Evolutionary conservation across 768 basidiomycete genomes (phyloP).

Genomic region (Punctularia strigosozonata): DNA sequence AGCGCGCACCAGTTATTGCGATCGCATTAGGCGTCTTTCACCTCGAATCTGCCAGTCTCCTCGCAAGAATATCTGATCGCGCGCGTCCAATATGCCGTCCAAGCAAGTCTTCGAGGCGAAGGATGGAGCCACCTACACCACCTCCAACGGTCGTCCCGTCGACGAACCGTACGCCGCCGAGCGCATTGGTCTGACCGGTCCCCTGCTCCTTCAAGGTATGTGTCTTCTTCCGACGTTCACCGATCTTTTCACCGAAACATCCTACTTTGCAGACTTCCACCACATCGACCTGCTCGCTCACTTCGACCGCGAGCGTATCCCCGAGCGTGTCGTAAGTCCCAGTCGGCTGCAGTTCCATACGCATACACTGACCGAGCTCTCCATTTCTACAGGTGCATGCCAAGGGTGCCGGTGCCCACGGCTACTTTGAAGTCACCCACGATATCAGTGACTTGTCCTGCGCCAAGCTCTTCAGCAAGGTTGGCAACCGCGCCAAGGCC

Average conservation of each 20-base stretch:
- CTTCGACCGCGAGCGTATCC: slow-evolving; percentile 92
- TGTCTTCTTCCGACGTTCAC: slow-evolving; percentile 3
- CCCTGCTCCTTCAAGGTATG: slow-evolving; percentile 81
- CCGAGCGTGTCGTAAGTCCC: slow-evolving; percentile 73
- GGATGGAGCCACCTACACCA: slow-evolving; percentile 66
- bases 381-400: slow-evolving; percentile 63
- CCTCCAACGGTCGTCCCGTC: slow-evolving; percentile 74
- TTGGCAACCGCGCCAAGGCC: slow-evolving; percentile 56
- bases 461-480: slow-evolving; percentile 49
- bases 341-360: neutral
- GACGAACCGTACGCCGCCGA: slow-evolving; percentile 69
- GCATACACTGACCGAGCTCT: slow-evolving; percentile 1
- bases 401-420: slow-evolving; percentile 89
- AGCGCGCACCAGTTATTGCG: no score
- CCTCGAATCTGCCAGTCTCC: no score
- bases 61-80: no score
- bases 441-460: slow-evolving; percentile 75
- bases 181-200: slow-evolving; percentile 62
- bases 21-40: no score
- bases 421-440: slow-evolving; percentile 85
- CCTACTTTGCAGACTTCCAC: slow-evolving; percentile 56
- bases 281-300: slow-evolving; percentile 85
- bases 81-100: slow-evolving; percentile 55
- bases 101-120: slow-evolving; percentile 39
- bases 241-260: slow-evolving; percentile 9